Base-by-base conservation (phyloP, 2,329 filamentous ascomycete genomes). In the Botryotinia narcissicola region DNA sequence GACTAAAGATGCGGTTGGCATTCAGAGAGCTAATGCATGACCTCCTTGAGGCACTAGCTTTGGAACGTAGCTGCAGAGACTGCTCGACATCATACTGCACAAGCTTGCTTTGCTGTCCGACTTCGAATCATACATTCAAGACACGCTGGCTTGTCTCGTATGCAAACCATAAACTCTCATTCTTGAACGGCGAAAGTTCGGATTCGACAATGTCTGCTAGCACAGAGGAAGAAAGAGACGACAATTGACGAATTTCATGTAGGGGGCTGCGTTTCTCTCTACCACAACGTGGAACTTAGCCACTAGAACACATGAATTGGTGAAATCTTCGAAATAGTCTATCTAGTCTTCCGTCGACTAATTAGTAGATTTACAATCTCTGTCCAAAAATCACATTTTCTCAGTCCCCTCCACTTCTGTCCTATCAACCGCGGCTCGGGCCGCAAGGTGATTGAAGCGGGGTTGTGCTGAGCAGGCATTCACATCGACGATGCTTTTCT, bases 371-470 rank as follows among this genome's bases (percentile, higher is more conserved):
- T 46, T 42, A 37, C 37, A 54, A 54, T 14, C 3, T 54, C 16
- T 48, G 59, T 59, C 9, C 10, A 14, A 54, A 32, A 22, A 54
- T 9, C 35, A 18, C 9, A 16, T 6, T 35, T 32, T 14, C n/a
- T 64, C 61, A 20, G 25, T 37, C 22, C 3, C 14, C 44, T 67
- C 44, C 63, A 62, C 60, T 46, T 29, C 63, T 51, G 32, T 40
- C 46, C 46, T 37, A 29, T 51, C 64, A 48, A 35, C 22, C 48
- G 22, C 70, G 61, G 70, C 60, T 44, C 46, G 60, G 70, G 60
- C 70, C 70, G 61, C n/a, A 51, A 35, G 40, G 57, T 71, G 60
- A 64, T 67, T 25, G 35, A 37, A 71, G 70, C 70, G 60, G 44
- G 59, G 46, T 57, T 18, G 42, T 7, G 8, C 25, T 29, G 9